Base-by-base conservation (phyloP, 2,329 filamentous ascomycete species). In the Cladobotryum mycophilum region DNA sequence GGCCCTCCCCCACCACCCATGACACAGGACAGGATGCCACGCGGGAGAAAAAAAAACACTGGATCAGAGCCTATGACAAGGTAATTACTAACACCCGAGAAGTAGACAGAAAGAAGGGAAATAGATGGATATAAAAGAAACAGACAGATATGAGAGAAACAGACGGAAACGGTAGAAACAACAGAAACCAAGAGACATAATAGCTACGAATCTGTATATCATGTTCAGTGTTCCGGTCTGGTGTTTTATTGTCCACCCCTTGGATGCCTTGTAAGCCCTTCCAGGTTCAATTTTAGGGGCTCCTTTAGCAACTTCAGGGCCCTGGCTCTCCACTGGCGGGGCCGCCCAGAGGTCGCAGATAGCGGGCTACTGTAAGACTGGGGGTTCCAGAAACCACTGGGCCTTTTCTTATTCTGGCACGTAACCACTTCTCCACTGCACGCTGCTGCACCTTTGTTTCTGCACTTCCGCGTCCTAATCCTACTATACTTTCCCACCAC, bases 341-440 rank as follows among this genome's bases (percentile, higher is more conserved):
- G 25, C 25, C 25, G 25, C 25, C 25, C 25, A 30, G 4, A 30
- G 25, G 25, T 30, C 25, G 25, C 25, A 30, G 25, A 30, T 30
- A 30, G 25, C 25, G 25, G 25, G 25, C 25, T 30, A 38, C 36
- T 17, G n/a, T 25, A 17, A 22, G 41, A 18, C 41, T 42, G 50
- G 50, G 49, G 50, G 14, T 52, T 52, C 50, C 50, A 52, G 50
- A 52, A 52, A 36, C 25, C 41, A 45, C 35, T 42, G 40, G 34
- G 38, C 35, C 42, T 38, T 37, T 35, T 48, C 37, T 12, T 12
- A 15, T 40, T 6, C 45, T 48, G 20, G 40, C 17, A 37, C 47
- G 20, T 30, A 14, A 37, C 38, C 42, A 33, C 35, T 35, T 35
- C 41, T 42, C 41, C 41, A 20, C 13, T 18, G 20, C 41, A 43